phyloP scores from a whole-genome alignment of 129 eudicot genomes.

The Flaveria ramosissima region DNA sequence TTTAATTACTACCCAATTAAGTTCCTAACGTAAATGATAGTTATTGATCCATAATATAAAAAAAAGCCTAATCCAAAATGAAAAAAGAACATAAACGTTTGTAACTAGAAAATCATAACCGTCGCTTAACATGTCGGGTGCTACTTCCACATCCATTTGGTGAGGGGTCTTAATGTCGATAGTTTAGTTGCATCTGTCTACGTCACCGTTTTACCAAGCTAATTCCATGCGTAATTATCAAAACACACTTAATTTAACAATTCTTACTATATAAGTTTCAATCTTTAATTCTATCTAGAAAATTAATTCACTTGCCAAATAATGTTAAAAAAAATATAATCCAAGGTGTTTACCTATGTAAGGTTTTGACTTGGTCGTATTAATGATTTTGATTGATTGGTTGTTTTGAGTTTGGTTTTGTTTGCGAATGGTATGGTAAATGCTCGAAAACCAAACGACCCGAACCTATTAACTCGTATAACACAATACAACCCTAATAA shows the following conservation, averaged over 20 bases:
- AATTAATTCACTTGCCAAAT: too few relatives aligned
- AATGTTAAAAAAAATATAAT: too few relatives aligned
- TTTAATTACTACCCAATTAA: too few relatives aligned
- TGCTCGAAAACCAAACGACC: too few relatives aligned
- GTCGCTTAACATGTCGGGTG: neutral
- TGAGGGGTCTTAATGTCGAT: neutral
- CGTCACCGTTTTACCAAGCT: constrained; percentile 15
- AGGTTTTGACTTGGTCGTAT: too few relatives aligned
- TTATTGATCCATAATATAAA: neutral
- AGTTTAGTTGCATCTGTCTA: neutral
- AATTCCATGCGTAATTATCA: neutral
- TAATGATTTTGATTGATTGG: too few relatives aligned
- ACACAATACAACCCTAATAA: too few relatives aligned
- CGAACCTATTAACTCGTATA: too few relatives aligned
- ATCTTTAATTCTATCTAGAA: neutral
- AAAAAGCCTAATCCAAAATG: neutral
- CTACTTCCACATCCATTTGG: neutral
- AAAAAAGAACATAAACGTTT: neutral
- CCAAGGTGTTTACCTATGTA: too few relatives aligned
- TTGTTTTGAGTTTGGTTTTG: too few relatives aligned
- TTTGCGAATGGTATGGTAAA: too few relatives aligned
- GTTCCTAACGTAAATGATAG: too few relatives aligned
- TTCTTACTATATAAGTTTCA: neutral
- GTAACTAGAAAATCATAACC: neutral
- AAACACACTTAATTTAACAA: neutral